Percentiles rank a stretch among this genome's conserved stretches.
phyloP scores from a whole-genome alignment of 805 yeast genomes.

The Osmozyma mogii region DNA sequence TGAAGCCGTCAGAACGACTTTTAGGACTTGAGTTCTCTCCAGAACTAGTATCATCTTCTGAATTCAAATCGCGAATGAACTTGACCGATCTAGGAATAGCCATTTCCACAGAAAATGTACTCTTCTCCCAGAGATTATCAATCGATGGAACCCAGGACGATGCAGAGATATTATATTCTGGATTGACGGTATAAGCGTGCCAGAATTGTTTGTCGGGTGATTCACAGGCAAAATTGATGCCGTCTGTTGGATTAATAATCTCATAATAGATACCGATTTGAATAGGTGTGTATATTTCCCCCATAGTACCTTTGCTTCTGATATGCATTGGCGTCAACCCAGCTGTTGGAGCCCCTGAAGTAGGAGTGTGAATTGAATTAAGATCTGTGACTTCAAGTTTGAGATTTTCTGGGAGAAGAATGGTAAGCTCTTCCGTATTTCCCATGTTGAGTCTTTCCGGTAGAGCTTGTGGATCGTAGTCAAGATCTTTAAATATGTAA shows the following conservation, averaged over 20 bases:
- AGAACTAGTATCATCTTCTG: conserved; percentile 3
- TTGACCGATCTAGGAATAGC: conserved; percentile 73
- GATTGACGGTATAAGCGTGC: conserved; percentile 83
- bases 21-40: too few relatives aligned
- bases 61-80: conserved; percentile 48
- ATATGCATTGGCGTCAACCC: conserved; percentile 30
- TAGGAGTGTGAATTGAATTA: conserved; percentile 15
- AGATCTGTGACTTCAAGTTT: conserved; percentile 53
- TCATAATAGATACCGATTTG: conserved; percentile 62
- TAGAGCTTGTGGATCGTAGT: too few relatives aligned
- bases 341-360: conserved; percentile 23
- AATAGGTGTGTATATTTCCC: conserved; percentile 57
- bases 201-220: conserved; percentile 46
- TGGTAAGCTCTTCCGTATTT: conserved; percentile 56
- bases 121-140: conserved; percentile 79
- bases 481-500: conserved; percentile 44
- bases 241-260: conserved; percentile 59
- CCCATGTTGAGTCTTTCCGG: conserved; percentile 18
- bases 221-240: conserved; percentile 68
- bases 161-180: conserved; percentile 71
- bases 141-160: conserved; percentile 98
- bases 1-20: too few relatives aligned
- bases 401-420: conserved; percentile 59
- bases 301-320: conserved; percentile 26
- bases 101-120: conserved; percentile 89